phyloP scores from a whole-genome alignment of 192 early-diverging fungal species.

The Gigaspora rosea region DNA sequence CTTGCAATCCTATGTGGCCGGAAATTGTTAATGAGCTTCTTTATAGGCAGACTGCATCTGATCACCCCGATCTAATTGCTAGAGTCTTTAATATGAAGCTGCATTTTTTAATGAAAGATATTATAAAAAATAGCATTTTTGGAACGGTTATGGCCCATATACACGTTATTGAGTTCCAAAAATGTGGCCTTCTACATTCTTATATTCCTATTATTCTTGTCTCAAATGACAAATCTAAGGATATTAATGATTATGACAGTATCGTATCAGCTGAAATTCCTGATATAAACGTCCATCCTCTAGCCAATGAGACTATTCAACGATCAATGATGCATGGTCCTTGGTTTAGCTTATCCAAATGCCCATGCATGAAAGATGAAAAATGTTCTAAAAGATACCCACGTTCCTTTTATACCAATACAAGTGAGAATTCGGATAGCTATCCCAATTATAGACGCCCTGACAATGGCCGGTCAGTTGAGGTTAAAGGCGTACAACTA shows the following conservation, averaged over 20 bases:
- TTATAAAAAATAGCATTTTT: constrained; percentile 17
- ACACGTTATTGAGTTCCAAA: constrained; percentile 34
- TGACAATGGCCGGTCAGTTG: background rate
- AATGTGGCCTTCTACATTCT: constrained; percentile 42
- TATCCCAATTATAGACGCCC: constrained; percentile 36
- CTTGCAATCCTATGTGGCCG: constrained; percentile 35
- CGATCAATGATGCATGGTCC: constrained; percentile 41
- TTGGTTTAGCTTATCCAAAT: constrained; percentile 1
- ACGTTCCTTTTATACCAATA: background rate
- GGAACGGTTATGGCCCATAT: constrained; percentile 33
- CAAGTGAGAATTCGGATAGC: constrained; percentile 24
- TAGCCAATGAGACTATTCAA: background rate
- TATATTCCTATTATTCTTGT: constrained; percentile 42
- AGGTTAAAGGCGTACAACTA: background rate
- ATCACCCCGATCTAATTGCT: constrained; percentile 32
- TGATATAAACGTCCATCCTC: constrained; percentile 20
- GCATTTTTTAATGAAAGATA: constrained; percentile 22
- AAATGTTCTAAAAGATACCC: constrained; percentile 40
- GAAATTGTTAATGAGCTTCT: constrained; percentile 28
- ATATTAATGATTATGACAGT: constrained; percentile 29
- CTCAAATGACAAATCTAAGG: constrained; percentile 16
- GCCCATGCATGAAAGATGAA: constrained; percentile 38
- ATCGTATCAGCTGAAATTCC: constrained; percentile 42
- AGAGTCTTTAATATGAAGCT: constrained; percentile 36
- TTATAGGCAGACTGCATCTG: constrained; percentile 10